These are phyloP conservation scores for Graphilbum sp. DNA, from an alignment of 2,329 filamentous ascomycete species.

Conservation along the genomic window DNA sequence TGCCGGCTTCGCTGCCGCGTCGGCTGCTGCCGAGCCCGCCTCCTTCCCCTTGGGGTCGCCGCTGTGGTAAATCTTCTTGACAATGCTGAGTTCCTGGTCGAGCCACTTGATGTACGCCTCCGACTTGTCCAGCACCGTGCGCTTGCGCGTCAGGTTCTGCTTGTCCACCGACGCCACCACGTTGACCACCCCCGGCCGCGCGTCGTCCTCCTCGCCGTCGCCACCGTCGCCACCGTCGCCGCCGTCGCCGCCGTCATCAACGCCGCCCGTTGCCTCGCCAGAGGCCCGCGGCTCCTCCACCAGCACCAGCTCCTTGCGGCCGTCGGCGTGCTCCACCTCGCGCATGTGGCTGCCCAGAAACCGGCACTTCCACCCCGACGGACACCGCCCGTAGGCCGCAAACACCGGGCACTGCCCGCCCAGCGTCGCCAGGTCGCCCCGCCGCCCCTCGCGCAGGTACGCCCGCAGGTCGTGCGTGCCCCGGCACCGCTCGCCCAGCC, in stretches of 20 bases:
- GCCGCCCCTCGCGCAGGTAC: conserved; percentile 70
- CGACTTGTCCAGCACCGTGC: conserved; percentile 52
- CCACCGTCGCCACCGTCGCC: neutral
- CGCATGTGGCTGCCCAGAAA: conserved; percentile 77
- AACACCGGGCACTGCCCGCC: conserved; percentile 69
- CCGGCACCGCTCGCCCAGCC: conserved; percentile 65
- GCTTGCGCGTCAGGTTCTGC: conserved; percentile 57
- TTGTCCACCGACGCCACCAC: conserved; percentile 54
- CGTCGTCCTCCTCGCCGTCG: conserved; percentile 25
- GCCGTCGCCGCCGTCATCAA: conserved; percentile 16
- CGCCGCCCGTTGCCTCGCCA: conserved; percentile 13
- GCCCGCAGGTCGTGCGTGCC: conserved; percentile 70
- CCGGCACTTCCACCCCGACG: conserved; percentile 84
- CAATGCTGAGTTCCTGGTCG: conserved; percentile 41
- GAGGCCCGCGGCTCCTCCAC: conserved; percentile 25
- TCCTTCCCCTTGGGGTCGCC: neutral
- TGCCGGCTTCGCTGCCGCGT: conserved; percentile 18
- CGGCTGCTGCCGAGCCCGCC: conserved; percentile 25
- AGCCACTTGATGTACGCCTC: conserved; percentile 68
- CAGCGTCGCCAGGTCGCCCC: conserved; percentile 62
- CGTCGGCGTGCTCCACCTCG: conserved; percentile 63
- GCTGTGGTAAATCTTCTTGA: conserved; percentile 29
- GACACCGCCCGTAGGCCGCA: conserved; percentile 58
- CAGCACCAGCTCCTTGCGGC: conserved; percentile 65
- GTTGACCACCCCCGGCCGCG: conserved; percentile 57